Conservation (phyloP, 768 basidiomycete species). For the Suillus discolor region DNA sequence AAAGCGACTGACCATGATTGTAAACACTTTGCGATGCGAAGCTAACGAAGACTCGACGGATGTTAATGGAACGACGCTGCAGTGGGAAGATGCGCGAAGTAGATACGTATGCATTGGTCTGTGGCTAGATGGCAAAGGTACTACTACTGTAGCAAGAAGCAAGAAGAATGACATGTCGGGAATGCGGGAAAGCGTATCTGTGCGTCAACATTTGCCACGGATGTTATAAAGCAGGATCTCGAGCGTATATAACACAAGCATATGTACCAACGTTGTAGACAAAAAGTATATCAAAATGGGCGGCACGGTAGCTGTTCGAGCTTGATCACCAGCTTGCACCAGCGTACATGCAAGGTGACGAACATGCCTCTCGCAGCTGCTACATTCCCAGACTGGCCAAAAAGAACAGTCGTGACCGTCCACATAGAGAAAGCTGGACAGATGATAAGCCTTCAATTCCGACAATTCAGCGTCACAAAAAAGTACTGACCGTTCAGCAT, state of each 20-base stretch:
- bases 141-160: no score
- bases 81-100: no score
- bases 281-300: conserved; percentile 62
- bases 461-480: background rate
- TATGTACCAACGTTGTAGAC: conserved; percentile 71
- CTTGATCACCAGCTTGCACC: background rate
- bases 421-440: conserved; percentile 54
- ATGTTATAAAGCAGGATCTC: conserved; percentile 83
- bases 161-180: no score
- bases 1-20: conserved; percentile 61
- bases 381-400: conserved; percentile 27
- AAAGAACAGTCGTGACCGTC: conserved; percentile 52
- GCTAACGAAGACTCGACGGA: no score
- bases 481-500: conserved; percentile 52
- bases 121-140: no score
- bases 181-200: no score
- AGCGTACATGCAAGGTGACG: background rate
- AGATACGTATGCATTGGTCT: no score
- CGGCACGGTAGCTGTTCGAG: conserved; percentile 55
- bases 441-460: background rate
- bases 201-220: conserved; percentile 83
- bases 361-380: conserved; percentile 33
- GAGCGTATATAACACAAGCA: conserved; percentile 62
- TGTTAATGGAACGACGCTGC: no score
- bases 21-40: conserved; percentile 37